Conservation (phyloP, 768 basidiomycete genomes). For the Gyrodon lividus region DNA sequence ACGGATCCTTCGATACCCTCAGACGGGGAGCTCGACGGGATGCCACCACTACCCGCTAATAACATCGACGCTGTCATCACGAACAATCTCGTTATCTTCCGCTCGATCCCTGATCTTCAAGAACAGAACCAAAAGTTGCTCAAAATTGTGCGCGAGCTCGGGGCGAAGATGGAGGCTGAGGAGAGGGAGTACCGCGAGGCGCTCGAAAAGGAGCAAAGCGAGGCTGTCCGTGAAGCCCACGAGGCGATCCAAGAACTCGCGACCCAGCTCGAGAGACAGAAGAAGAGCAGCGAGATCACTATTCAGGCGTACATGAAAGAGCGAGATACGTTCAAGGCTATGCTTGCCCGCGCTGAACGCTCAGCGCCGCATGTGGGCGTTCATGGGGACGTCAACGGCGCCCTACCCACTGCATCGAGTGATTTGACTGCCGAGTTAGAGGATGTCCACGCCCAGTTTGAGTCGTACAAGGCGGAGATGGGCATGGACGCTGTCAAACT, state of each 20-base stretch:
- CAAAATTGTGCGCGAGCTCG: slow-evolving; percentile 79
- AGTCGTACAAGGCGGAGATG: slow-evolving; percentile 78
- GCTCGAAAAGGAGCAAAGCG: slow-evolving; percentile 72
- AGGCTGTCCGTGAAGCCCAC: slow-evolving; percentile 85
- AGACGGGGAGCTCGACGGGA: slow-evolving; percentile 56
- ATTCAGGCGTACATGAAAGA: slow-evolving; percentile 86
- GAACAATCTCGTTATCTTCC: slow-evolving; percentile 85
- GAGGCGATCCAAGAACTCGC: slow-evolving; percentile 80
- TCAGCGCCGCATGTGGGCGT: slow-evolving; percentile 14
- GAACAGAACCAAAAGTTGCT: slow-evolving; percentile 89
- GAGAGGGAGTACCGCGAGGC: slow-evolving; percentile 72
- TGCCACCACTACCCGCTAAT: slow-evolving; percentile 45
- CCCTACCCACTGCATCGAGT: slow-evolving; percentile 16
- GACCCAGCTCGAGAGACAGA: slow-evolving; percentile 74
- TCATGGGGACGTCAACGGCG: slow-evolving; percentile 36
- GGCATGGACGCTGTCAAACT: slow-evolving; percentile 70
- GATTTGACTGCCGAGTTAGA: slow-evolving; percentile 61
- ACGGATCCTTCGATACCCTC: slow-evolving; percentile 81
- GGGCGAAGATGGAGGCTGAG: slow-evolving; percentile 79
- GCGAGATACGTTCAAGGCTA: slow-evolving; percentile 76
- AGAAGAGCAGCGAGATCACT: slow-evolving; percentile 63
- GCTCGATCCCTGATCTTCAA: slow-evolving; percentile 76
- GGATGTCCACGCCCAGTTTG: slow-evolving; percentile 78
- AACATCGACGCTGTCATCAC: slow-evolving; percentile 82
- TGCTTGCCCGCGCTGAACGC: slow-evolving; percentile 59